Conservation (phyloP, 1,284 basidiomycete genomes). For the Tremellales sp. region DNA sequence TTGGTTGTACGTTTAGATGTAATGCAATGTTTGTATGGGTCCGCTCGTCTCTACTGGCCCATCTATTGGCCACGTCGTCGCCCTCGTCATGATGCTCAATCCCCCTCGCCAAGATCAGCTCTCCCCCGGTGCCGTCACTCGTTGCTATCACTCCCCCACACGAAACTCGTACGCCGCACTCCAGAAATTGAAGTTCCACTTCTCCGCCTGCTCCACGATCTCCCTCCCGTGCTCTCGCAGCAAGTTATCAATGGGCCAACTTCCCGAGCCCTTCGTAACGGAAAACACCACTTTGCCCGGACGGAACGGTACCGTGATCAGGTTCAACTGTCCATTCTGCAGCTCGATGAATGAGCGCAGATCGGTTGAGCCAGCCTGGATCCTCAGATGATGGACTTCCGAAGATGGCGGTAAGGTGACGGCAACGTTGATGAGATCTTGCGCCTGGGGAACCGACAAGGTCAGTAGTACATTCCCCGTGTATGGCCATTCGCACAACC, state of each 20-base stretch:
- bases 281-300: constrained; percentile 36
- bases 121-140: no score
- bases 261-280: constrained; percentile 11
- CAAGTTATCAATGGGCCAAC: constrained; percentile 7
- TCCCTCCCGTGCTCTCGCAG: constrained; percentile 27
- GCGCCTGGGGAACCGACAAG: constrained; percentile 25
- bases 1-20: no score
- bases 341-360: constrained; percentile 3
- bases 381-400: constrained; percentile 4
- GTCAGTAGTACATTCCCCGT: background rate
- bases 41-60: no score
- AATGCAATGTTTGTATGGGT: no score
- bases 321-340: constrained; percentile 22
- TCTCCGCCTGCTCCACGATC: constrained; percentile 17
- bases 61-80: no score
- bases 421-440: constrained; percentile 43
- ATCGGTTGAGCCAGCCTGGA: constrained; percentile 13
- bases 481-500: no score
- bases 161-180: constrained; percentile 27
- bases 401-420: constrained; percentile 21
- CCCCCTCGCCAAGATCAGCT: no score
- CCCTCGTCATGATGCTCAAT: no score
- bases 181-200: constrained; percentile 49
- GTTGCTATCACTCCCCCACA: background rate
- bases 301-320: constrained; percentile 29